Base-by-base conservation (phyloP, 164 flowering plant species). In the Liquidambar formosana region DNA sequence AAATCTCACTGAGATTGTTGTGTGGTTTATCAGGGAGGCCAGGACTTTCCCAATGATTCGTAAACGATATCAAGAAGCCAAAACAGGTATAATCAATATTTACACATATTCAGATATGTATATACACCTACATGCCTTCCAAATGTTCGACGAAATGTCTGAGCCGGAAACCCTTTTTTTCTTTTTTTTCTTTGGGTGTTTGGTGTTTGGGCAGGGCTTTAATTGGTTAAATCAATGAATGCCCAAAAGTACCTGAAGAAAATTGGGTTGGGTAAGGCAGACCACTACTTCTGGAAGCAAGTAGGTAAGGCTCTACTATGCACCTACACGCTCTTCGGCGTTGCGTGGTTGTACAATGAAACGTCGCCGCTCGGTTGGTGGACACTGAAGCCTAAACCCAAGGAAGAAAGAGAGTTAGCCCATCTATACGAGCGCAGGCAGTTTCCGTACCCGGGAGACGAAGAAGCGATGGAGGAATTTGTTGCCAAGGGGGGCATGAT, bases 291-390 rank as follows among this genome's bases (percentile, higher is more conserved):
- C 82, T 89, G 92, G 93, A 88, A 88, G 81, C 91, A 88, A 74
- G 77, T 90, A 23, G 91, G 92, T 49, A 94, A 89, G 77, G 85
- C 86, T 13, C 63, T 90, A 54, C 70, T 94, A 5, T 83, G 86
- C 81, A 87, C 97, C 5, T 92, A 90, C 71, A 61, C 96, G 12
- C 33, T 89, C 21, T 76, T 75, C 57, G 96, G 97, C 45, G 83
- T 64, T 18, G 92, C 77, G 33, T 92, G 96, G 98, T 53, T 78
- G 64, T 90, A 77, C 82, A 90, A 92, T 67, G 97, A 94, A 64
- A 92, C 93, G 4, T 92, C 98, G 3, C 98, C 97, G 13, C 77
- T 92, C 12, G 97, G 96, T 10, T 94, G 98, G 98, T 90, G 92
- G 95, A 84, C 89, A 4, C 75, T 92, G 58, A 89, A 79, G 79